Evolutionary conservation across 2,329 filamentous ascomycete genomes (phyloP).

Genomic region (Emergomyces orientalis): DNA sequence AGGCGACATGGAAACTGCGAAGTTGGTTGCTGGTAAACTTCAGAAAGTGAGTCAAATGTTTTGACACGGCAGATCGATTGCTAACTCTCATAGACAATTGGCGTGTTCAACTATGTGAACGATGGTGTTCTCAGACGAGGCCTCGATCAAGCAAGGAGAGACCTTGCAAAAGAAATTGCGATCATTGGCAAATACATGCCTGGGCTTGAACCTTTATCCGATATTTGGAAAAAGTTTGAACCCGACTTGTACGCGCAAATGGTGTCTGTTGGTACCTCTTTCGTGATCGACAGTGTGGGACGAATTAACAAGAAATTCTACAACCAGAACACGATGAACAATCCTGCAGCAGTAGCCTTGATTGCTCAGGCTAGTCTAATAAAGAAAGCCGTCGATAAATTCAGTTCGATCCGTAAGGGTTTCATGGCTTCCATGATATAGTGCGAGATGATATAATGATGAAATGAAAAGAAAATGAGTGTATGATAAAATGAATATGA

Average conservation of each 20-base stretch:
- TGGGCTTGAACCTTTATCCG: neutral
- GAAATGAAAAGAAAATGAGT: neutral
- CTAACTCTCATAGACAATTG: neutral
- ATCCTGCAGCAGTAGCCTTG: neutral
- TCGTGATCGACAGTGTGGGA: neutral
- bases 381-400: neutral
- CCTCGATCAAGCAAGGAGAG: neutral
- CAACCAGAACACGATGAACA: neutral
- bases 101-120: slow-evolving; percentile 1
- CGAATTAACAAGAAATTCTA: neutral
- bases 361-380: neutral
- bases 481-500: neutral
- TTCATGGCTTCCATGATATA: neutral
- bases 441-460: neutral
- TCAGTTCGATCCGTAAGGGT: neutral
- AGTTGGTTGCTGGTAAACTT: neutral
- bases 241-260: neutral
- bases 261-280: neutral
- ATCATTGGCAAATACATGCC: slow-evolving; percentile 1
- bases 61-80: neutral
- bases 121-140: neutral
- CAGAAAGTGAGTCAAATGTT: neutral
- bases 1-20: neutral
- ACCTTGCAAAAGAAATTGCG: neutral
- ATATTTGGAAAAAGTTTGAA: slow-evolving; percentile 1